Evolutionary conservation across 768 basidiomycete species (phyloP).

Genomic region (Brasilioporus rufonigricans): DNA sequence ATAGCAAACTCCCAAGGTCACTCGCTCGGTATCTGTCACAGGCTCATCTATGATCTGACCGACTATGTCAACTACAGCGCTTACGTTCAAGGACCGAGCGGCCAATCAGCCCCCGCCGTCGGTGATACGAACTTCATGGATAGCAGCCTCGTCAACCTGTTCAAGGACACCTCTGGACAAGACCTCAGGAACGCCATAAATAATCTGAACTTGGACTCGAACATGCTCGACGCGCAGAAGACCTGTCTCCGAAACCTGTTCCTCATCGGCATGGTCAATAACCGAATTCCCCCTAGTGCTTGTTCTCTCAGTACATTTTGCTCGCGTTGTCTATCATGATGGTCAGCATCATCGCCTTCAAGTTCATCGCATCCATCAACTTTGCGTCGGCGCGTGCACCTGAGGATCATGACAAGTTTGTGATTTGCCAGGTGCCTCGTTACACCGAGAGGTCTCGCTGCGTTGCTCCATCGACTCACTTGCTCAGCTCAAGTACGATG

Average conservation of each 20-base stretch:
- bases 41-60: no score
- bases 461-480: slow-evolving; percentile 90
- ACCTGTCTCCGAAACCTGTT: slow-evolving; percentile 93
- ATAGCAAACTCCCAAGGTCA: no score
- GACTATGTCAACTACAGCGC: no score
- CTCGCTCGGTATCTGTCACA: no score
- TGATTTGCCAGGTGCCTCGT: slow-evolving; percentile 97
- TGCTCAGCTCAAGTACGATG: slow-evolving; percentile 93
- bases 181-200: slow-evolving; percentile 81
- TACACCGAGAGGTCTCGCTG: slow-evolving; percentile 92
- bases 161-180: slow-evolving; percentile 67
- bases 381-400: slow-evolving; percentile 79
- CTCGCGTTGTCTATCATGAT: slow-evolving; percentile 87
- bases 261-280: slow-evolving; percentile 88
- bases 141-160: no score
- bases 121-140: no score
- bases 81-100: no score
- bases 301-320: slow-evolving; percentile 88
- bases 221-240: slow-evolving; percentile 67
- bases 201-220: slow-evolving; percentile 55
- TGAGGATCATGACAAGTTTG: slow-evolving; percentile 95
- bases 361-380: slow-evolving; percentile 89
- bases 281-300: slow-evolving; percentile 87
- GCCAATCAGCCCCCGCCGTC: no score
- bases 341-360: slow-evolving; percentile 94